A percentile compares a stretch with the other conserved stretches of the same genome.
Conservation (phyloP, 2,329 filamentous ascomycete species). For the Monosporascus cannonballus region DNA sequence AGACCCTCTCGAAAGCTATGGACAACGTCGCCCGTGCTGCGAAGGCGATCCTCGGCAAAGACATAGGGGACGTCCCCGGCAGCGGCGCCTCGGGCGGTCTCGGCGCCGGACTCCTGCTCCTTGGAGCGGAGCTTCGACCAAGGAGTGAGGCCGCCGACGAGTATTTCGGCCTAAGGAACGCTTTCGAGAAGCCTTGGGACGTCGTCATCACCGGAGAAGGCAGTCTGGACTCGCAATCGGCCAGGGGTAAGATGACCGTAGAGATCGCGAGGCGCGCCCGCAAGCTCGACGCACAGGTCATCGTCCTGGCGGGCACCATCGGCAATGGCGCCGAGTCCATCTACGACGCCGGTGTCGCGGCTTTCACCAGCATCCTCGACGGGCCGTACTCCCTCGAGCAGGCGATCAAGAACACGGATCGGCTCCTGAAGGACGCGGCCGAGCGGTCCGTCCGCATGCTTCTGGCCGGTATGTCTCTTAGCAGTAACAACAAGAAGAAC, state of each 20-base stretch:
- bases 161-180: slow-evolving; percentile 39
- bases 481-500: background rate
- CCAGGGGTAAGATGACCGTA: slow-evolving; percentile 46
- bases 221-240: slow-evolving; percentile 44
- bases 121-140: slow-evolving; percentile 39
- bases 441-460: slow-evolving; percentile 25
- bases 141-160: slow-evolving; percentile 44
- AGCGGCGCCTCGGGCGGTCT: slow-evolving; percentile 47
- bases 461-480: slow-evolving; percentile 1
- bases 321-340: slow-evolving; percentile 24
- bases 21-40: slow-evolving; percentile 34
- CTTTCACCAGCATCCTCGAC: slow-evolving; percentile 24
- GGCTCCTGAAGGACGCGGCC: slow-evolving; percentile 20
- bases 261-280: slow-evolving; percentile 44
- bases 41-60: slow-evolving; percentile 25
- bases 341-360: slow-evolving; percentile 29
- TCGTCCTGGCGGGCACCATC: slow-evolving; percentile 32
- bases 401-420: slow-evolving; percentile 20
- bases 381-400: slow-evolving; percentile 20
- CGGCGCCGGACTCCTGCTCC: slow-evolving; percentile 42
- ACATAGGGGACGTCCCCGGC: slow-evolving; percentile 34
- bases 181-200: slow-evolving; percentile 39
- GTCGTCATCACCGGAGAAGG: slow-evolving; percentile 48
- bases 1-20: slow-evolving; percentile 35
- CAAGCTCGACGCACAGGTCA: slow-evolving; percentile 37